A percentile compares a stretch with the other conserved stretches of the same genome.
Conservation (phyloP, 495 filamentous ascomycete species). For the Zalerion maritima region DNA sequence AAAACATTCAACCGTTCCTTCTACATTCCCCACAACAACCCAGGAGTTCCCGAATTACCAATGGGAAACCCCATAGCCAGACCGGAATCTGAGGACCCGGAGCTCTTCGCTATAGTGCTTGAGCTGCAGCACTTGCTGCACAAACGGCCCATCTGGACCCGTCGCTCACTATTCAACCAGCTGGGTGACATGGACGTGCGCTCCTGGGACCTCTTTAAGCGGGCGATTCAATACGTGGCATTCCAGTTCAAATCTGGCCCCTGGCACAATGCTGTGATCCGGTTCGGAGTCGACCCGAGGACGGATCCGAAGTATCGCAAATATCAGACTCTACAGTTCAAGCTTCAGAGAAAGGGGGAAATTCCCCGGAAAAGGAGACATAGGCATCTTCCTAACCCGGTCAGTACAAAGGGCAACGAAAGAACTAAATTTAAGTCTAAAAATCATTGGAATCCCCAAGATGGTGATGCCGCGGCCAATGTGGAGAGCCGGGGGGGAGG, state of each 20-base stretch:
- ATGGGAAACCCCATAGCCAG: slow-evolving; percentile 15
- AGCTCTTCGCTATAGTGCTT: slow-evolving; percentile 43
- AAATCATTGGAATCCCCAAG: too few species aligned
- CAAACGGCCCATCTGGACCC: slow-evolving; percentile 72
- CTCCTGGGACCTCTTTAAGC: slow-evolving; percentile 38
- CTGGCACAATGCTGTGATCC: slow-evolving; percentile 75
- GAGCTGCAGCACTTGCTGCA: slow-evolving; percentile 46
- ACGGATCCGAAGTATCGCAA: slow-evolving; percentile 53
- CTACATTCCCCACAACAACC: slow-evolving; percentile 48
- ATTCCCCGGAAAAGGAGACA: too few species aligned
- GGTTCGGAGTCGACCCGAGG: slow-evolving; percentile 76
- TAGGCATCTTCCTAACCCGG: too few species aligned
- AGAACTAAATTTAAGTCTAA: too few species aligned
- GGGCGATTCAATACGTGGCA: slow-evolving; percentile 58
- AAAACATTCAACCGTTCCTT: slow-evolving; percentile 36
- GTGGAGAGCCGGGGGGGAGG: too few species aligned
- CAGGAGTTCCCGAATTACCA: slow-evolving; percentile 27
- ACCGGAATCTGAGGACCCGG: slow-evolving; percentile 29
- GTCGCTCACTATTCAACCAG: slow-evolving; percentile 59
- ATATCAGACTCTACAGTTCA: slow-evolving; percentile 84
- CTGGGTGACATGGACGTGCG: slow-evolving; percentile 34
- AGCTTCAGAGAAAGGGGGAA: slow-evolving; percentile 30
- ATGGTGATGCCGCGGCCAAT: too few species aligned
- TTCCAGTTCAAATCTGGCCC: slow-evolving; percentile 86
- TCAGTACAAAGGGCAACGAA: too few species aligned